Evolutionary conservation across 345 rosid species (phyloP).

Genomic region (Luvunga scandens): DNA sequence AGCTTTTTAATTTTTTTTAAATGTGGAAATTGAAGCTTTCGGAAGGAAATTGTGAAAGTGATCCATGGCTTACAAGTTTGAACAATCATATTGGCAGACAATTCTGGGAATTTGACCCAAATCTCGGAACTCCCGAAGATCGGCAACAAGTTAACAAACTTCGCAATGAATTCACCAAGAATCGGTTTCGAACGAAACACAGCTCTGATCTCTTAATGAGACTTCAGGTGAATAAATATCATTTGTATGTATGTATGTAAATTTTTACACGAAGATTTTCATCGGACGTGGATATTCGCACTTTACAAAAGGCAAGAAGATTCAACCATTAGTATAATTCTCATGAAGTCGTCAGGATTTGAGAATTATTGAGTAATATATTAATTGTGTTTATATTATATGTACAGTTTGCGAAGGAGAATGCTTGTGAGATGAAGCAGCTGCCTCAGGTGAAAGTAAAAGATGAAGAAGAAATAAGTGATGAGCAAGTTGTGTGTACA

Average conservation of each 20-base stretch:
- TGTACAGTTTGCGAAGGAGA: conserved; percentile 39
- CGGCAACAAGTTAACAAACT: conserved; percentile 27
- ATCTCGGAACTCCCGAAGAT: conserved; percentile 29
- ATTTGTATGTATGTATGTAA: too few relatives aligned
- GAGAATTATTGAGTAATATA: too few relatives aligned
- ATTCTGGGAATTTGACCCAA: conserved; percentile 50
- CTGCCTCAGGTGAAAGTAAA: not conserved
- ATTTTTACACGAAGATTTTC: too few relatives aligned
- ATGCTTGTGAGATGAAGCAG: conserved; percentile 8
- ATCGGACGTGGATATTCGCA: too few relatives aligned
- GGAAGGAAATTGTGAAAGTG: conserved; percentile 29
- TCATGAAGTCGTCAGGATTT: too few relatives aligned
- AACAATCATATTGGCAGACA: conserved; percentile 52
- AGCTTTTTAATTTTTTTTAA: too few relatives aligned
- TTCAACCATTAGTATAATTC: too few relatives aligned
- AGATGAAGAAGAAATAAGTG: conserved; percentile 25
- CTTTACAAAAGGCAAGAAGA: too few relatives aligned
- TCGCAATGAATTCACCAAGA: conserved; percentile 27
- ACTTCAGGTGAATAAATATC: conserved; percentile 36
- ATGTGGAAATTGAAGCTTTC: conserved; percentile 67
- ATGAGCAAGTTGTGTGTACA: conserved; percentile 28
- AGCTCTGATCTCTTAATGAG: conserved; percentile 53
- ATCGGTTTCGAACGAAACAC: conserved; percentile 41
- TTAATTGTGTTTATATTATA: too few relatives aligned
- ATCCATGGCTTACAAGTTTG: conserved; percentile 21